Evolutionary conservation across 768 basidiomycete species (phyloP).

Genomic region (Piloderma croceum): DNA sequence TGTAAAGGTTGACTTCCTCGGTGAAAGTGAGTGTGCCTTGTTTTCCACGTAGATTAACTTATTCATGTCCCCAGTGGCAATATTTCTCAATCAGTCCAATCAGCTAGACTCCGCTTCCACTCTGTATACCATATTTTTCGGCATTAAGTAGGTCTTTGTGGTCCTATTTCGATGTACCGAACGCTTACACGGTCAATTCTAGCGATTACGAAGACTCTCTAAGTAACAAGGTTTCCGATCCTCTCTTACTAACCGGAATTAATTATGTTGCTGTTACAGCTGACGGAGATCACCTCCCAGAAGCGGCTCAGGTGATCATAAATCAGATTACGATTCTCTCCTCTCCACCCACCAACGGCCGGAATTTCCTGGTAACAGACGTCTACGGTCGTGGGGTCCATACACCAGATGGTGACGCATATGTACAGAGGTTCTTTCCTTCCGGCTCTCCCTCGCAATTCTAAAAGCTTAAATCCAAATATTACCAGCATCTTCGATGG

Average conservation of each 20-base stretch:
- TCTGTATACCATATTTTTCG: constrained; percentile 48
- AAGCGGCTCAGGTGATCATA: constrained; percentile 34
- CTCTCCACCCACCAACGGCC: constrained; percentile 41
- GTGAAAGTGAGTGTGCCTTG: constrained; percentile 35
- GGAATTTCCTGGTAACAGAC: constrained; percentile 46
- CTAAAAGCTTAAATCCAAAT: constrained; percentile 20
- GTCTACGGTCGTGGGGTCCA: constrained; percentile 43
- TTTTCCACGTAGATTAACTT: neutral
- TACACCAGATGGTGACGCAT: constrained; percentile 38
- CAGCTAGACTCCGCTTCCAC: constrained; percentile 40
- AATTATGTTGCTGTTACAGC: constrained; percentile 15
- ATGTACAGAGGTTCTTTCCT: constrained; percentile 40
- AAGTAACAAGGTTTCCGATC: too few species aligned
- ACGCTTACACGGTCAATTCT: too few species aligned
- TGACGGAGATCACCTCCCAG: constrained; percentile 17
- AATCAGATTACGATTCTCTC: constrained; percentile 36
- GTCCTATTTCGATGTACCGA: too few species aligned
- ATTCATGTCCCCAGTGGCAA: constrained; percentile 26
- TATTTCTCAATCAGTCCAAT: constrained; percentile 41
- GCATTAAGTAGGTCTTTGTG: too few species aligned
- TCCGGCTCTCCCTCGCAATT: constrained; percentile 25
- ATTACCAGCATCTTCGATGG: too few species aligned
- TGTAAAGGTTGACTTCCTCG: constrained; percentile 41
- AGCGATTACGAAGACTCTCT: too few species aligned
- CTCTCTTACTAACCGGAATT: too few species aligned